phyloP scores from a whole-genome alignment of 768 basidiomycete species.

The Leccinellum luteum region DNA sequence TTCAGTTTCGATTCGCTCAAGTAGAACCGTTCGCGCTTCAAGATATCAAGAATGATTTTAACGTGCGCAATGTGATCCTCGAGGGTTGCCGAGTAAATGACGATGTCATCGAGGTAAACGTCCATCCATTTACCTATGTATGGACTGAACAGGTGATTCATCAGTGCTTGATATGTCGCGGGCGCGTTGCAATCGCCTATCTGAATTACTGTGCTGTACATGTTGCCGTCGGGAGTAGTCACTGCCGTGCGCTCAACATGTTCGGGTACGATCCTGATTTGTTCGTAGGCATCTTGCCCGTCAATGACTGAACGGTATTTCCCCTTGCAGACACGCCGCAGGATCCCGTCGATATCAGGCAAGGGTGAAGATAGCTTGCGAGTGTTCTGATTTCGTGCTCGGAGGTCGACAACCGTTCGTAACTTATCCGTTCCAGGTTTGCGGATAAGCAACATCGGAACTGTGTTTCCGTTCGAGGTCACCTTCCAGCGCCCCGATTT shows the following conservation, averaged over 20 bases:
- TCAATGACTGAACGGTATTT: slow-evolving; percentile 7
- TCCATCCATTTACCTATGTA: slow-evolving; percentile 3
- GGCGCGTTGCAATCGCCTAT: slow-evolving; percentile 38
- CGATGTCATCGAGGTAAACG: slow-evolving; percentile 6
- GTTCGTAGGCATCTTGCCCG: slow-evolving; percentile 21
- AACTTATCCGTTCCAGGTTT: slow-evolving; percentile 5
- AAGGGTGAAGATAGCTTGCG: slow-evolving; percentile 15
- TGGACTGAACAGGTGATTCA: slow-evolving; percentile 5
- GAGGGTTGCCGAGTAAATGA: slow-evolving; percentile 8
- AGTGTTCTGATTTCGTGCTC: slow-evolving; percentile 16
- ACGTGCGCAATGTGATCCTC: slow-evolving; percentile 33
- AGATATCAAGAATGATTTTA: slow-evolving; percentile 32
- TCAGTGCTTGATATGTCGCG: slow-evolving; percentile 38
- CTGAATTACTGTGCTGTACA: slow-evolving; percentile 23
- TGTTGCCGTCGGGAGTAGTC: slow-evolving; percentile 36
- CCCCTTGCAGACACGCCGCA: neutral
- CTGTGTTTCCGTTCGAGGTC: neutral
- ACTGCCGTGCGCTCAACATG: slow-evolving; percentile 32
- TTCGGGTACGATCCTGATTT: slow-evolving; percentile 10
- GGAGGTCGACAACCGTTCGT: neutral
- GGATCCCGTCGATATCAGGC: slow-evolving; percentile 18
- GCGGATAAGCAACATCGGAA: slow-evolving; percentile 3
- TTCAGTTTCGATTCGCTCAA: slow-evolving; percentile 34
- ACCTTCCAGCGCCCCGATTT: neutral
- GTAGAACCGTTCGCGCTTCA: slow-evolving; percentile 35